Percentiles rank a stretch among this genome's conserved stretches.
Evolutionary conservation across 176 grass and related monocot genomes (phyloP).

Genomic region (Triticum monococcum): DNA sequence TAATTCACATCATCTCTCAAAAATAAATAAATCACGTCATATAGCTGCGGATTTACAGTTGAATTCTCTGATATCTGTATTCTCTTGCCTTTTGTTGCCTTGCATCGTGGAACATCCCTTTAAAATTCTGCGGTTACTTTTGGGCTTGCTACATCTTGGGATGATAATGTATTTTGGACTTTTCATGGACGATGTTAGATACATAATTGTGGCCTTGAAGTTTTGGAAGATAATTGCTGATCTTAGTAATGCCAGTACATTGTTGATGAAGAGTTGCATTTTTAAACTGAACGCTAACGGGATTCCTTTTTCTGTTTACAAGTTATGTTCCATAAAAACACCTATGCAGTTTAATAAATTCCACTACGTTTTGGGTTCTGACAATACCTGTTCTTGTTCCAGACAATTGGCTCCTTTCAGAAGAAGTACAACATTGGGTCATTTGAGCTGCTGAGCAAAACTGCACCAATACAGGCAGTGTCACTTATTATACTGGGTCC

Average conservation of each 20-base stretch:
- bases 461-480: slow-evolving; percentile 79
- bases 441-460: slow-evolving; percentile 87
- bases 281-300: not conserved
- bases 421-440: slow-evolving; percentile 98
- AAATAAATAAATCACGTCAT: not conserved
- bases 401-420: slow-evolving; percentile 94
- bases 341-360: slow-evolving; percentile 1
- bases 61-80: not conserved
- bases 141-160: not conserved
- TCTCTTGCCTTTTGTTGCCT: not conserved
- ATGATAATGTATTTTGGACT: not conserved
- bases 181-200: not conserved
- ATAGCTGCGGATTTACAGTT: not conserved
- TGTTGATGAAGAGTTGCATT: not conserved
- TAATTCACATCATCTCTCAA: not conserved
- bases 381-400: slow-evolving; percentile 29
- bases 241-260: not conserved
- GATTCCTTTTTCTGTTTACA: not conserved
- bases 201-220: not conserved
- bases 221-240: slow-evolving; percentile 14
- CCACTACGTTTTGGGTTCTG: not conserved
- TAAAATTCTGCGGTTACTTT: not conserved
- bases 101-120: not conserved
- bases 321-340: not conserved
- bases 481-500: slow-evolving; percentile 87